Evolutionary conservation across 1,139 yeast species (phyloP).

Genomic region (Meyerozyma athensensis): DNA sequence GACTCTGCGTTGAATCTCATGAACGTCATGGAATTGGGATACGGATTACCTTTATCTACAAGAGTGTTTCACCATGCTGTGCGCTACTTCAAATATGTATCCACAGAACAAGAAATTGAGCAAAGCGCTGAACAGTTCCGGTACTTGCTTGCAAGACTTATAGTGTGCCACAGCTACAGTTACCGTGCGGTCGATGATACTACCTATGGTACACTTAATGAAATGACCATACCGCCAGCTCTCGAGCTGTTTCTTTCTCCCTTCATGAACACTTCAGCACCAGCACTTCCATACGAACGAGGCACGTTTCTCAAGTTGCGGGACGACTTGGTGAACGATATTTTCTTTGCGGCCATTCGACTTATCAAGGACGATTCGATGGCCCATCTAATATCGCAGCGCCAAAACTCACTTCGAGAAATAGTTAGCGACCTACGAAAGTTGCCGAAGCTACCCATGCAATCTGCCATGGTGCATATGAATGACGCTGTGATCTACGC

Average conservation of each 20-base stretch:
- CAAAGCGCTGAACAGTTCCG: conserved; percentile 7
- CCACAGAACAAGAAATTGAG: conserved; percentile 8
- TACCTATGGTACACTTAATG: conserved; percentile 6
- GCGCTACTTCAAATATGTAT: conserved; percentile 6
- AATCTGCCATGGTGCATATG: not conserved
- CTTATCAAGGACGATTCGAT: not conserved
- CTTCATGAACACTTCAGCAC: not conserved
- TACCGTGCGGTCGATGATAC: conserved; percentile 8
- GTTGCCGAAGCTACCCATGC: not conserved
- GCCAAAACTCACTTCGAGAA: not conserved
- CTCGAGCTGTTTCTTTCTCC: conserved; percentile 1
- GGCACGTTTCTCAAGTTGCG: conserved; percentile 10
- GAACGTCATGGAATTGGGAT: conserved; percentile 6
- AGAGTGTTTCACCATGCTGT: conserved; percentile 9
- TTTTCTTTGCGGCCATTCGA: not conserved
- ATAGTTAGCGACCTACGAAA: not conserved
- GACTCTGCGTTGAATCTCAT: conserved; percentile 6
- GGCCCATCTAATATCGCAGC: not conserved
- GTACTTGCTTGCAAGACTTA: conserved; percentile 8
- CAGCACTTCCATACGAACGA: conserved; percentile 4
- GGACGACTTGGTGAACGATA: conserved; percentile 8
- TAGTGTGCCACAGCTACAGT: not conserved
- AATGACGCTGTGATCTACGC: conserved; percentile 5
- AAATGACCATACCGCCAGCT: conserved; percentile 4
- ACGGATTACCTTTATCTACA: conserved; percentile 10